Evolutionary conservation across 2,329 filamentous ascomycete genomes (phyloP).

Genomic region (Beauveria australis): DNA sequence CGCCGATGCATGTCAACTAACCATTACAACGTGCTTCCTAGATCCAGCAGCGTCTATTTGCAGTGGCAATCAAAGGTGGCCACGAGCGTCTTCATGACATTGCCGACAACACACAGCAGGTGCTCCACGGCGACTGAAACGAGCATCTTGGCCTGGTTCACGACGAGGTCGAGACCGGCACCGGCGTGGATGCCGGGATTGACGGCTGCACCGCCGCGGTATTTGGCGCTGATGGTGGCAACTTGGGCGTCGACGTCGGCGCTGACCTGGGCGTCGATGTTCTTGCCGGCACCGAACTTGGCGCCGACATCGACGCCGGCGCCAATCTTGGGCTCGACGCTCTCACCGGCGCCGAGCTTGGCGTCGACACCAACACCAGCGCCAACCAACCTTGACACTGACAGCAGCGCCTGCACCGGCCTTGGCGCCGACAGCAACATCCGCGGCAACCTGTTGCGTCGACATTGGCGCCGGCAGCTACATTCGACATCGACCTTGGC

Average conservation of each 20-base stretch:
- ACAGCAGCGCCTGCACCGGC: background rate
- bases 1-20: background rate
- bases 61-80: conserved; percentile 27
- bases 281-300: background rate
- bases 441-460: too few relatives aligned
- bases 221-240: too few relatives aligned
- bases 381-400: too few relatives aligned
- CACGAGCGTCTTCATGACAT: conserved; percentile 22
- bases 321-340: too few relatives aligned
- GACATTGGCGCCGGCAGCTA: too few relatives aligned
- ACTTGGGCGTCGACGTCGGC: background rate
- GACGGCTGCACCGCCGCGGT: background rate
- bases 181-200: background rate
- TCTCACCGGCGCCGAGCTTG: too few relatives aligned
- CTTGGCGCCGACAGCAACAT: background rate
- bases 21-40: background rate
- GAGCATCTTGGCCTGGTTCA: conserved; percentile 19
- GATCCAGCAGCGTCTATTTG: conserved; percentile 14
- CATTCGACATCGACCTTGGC: background rate
- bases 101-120: conserved; percentile 27
- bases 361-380: too few relatives aligned
- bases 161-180: conserved; percentile 18
- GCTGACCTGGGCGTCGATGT: background rate
- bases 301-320: background rate
- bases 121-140: conserved; percentile 21